Base-by-base conservation (phyloP, 2,329 filamentous ascomycete species). In the Clarireedia monteithiana region DNA sequence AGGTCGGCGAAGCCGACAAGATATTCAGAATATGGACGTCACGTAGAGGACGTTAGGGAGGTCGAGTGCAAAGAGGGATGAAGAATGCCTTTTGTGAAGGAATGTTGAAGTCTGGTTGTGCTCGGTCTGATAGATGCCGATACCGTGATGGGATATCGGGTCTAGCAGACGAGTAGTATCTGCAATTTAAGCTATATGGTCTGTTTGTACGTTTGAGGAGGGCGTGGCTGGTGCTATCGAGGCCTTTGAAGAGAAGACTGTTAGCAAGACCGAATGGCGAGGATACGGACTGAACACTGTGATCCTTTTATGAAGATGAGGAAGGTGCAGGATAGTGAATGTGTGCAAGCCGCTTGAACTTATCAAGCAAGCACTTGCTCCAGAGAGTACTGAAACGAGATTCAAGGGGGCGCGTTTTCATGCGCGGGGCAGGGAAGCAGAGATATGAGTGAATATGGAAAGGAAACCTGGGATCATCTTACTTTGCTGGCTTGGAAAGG, bases 401-500 rank as follows among this genome's bases (percentile, higher is more conserved):
- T 3, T 34, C 3, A 1, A 34, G 30, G 12, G 30, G 30, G 30
- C 30, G 5, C 30, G 10, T 12, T 34, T 34, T 34, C 30, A 34
- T 12, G 10, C 10, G 10, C 7, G 12, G 30, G 9, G 30, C 30
- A 42, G 27, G n/a, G 6, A 17, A 40, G 3, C 34, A 24, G 15
- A 9, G 5, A 39, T 12, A 30, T 15, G 27, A 17, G 5, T 15
- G 15, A 24, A 34, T 4, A 27, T n/a, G 48, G 39, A 44, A 15
- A 34, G 9, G 40, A 10, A 26, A 30, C 10, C 6, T 51, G 39
- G 26, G 49, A 36, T 24, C 56, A 44, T 77, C 88, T 71, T 76
- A 95, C 91, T 95, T 95, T 74, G 89, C 89, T 71, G 90, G 90
- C 80, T 94, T 94, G 72, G 89, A 95, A 68, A 96, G 84, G 78